Evolutionary conservation across 2,329 filamentous ascomycete species (phyloP), one percentile per base, ranked within the genome.

Genomic region (Sphaerulina musiva): DNA sequence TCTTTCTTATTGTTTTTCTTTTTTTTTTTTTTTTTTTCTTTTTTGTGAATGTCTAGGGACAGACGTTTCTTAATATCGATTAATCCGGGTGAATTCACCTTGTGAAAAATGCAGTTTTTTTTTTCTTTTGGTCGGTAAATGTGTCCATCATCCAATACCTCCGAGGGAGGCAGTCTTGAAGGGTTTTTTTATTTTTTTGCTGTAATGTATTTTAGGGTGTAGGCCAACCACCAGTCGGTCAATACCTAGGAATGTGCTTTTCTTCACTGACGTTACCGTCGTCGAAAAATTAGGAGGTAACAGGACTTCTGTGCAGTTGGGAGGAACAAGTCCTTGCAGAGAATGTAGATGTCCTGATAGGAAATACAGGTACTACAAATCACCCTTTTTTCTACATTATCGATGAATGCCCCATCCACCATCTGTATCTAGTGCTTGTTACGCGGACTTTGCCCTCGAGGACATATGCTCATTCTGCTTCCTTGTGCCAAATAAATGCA

Each of bases 311-410:
- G 78, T 81, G 29, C 82, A 86, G 44, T 60, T 60, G 26, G 78
- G 74, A 42, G 80, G n/a, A n/a, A n/a, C 78, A 1, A 90, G 73
- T 0, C 85, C 87, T 69, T 90, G 87, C 1, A 91, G 79, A 0
- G 85, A 88, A 69, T 91, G 87, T 9, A 87, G 87, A 34, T 89
- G 79, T 6, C 87, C 87, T 9, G 83, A 82, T 20, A 87, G 87
- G 72, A 91, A 91, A 64, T n/a, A n/a, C n/a, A n/a, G n/a, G n/a
- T 88, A 91, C 86, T 86, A 91, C 6, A 91, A 70, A 64, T 91
- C 87, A 4, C 87, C 87, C n/a, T n/a, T 64, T 86, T 84, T 64
- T 82, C 79, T 20, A 91, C 71, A 64, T 91, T 87, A 60, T 89
- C 87, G 57, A 90, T 80, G 68, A 89, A 90, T 58, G 82, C 87